phyloP scores from a whole-genome alignment of 208 protist genomes.

The Acanthamoeba healyi region DNA sequence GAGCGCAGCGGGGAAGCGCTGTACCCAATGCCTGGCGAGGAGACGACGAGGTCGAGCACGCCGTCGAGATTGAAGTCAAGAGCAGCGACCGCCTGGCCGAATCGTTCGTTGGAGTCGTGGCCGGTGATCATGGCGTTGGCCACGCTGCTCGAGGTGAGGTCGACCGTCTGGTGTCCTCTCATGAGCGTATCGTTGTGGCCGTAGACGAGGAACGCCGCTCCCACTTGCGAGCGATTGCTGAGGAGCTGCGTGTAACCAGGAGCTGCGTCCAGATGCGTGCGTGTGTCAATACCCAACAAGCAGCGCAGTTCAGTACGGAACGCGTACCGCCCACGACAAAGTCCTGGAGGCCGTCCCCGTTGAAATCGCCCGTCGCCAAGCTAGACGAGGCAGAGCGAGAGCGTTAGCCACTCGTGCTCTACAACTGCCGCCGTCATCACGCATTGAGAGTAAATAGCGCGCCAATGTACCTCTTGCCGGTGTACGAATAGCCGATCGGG shows the following conservation, averaged over 20 bases:
- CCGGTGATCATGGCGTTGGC: neutral
- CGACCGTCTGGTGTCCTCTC: neutral
- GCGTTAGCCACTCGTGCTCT: neutral
- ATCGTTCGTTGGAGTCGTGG: neutral
- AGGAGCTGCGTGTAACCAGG: neutral
- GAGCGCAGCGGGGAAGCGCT: neutral
- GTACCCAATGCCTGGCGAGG: conserved; percentile 19
- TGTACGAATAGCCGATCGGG: neutral
- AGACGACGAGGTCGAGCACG: conserved; percentile 51
- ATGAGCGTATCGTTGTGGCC: neutral
- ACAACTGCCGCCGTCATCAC: neutral
- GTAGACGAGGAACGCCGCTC: conserved; percentile 15
- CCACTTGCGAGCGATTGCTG: neutral
- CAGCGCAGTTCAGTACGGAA: neutral
- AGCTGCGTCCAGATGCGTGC: neutral
- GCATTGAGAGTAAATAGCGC: neutral
- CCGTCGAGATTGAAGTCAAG: conserved; percentile 63
- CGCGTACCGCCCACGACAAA: neutral
- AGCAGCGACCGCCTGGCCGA: neutral
- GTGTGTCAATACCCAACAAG: neutral
- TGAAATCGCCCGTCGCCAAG: conserved; percentile 3
- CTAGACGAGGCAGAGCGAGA: neutral
- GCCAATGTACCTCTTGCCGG: neutral
- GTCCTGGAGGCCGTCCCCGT: conserved; percentile 43
- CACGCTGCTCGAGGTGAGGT: neutral